Conservation (phyloP, 1,284 basidiomycete genomes). For the Sanghuangporus weigelae region DNA sequence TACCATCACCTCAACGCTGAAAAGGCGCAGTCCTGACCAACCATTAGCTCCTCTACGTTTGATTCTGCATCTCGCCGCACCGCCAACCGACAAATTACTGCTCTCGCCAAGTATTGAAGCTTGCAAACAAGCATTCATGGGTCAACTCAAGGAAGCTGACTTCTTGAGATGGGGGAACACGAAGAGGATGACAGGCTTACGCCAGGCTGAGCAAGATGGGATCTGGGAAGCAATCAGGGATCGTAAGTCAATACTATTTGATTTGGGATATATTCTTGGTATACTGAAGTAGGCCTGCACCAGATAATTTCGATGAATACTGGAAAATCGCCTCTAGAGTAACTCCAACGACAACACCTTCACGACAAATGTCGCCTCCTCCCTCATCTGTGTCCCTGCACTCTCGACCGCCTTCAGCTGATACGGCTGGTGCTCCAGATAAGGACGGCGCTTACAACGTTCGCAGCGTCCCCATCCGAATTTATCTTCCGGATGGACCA, state of each 20-base stretch:
- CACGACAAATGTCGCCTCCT: conserved; percentile 48
- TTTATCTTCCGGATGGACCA: conserved; percentile 90
- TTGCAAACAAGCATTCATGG: conserved; percentile 89
- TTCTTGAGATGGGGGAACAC: conserved; percentile 94
- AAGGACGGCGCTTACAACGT: conserved; percentile 79
- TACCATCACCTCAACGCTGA: conserved; percentile 52
- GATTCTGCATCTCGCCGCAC: conserved; percentile 79
- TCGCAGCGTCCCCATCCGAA: conserved; percentile 79
- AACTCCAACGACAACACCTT: conserved; percentile 58
- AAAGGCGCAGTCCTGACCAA: conserved; percentile 37
- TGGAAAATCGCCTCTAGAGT: conserved; percentile 90
- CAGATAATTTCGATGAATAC: conserved; percentile 93
- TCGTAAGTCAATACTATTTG: conserved; percentile 47
- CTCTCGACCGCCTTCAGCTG: conserved; percentile 63
- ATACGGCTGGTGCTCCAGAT: conserved; percentile 51
- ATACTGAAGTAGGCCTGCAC: not conserved
- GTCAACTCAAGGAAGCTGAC: conserved; percentile 91
- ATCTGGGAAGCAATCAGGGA: conserved; percentile 93
- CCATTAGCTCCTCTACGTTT: conserved; percentile 63
- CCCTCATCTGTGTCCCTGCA: conserved; percentile 50
- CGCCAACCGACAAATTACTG: conserved; percentile 81
- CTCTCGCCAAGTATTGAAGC: conserved; percentile 72
- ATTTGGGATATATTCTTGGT: not conserved
- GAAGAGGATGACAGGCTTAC: conserved; percentile 82
- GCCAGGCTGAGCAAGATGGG: conserved; percentile 87